phyloP scores from a whole-genome alignment of 495 filamentous ascomycete species.

The Staphylotrichum tortipilum region DNA sequence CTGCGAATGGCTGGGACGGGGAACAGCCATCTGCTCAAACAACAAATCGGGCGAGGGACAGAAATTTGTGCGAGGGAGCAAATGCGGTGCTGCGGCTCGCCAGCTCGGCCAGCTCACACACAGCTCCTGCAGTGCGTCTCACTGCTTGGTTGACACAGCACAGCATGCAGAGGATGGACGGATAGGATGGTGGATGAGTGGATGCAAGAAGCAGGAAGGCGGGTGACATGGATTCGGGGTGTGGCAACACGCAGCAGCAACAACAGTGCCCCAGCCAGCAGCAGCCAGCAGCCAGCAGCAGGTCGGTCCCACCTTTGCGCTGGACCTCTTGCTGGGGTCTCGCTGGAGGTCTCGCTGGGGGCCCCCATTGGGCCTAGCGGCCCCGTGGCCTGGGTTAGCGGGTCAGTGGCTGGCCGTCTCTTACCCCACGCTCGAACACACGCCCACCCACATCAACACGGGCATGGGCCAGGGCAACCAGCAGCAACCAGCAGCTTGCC shows the following conservation, averaged over 20 bases:
- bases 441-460: not conserved
- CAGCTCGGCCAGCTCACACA: too few species aligned
- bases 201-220: not conserved
- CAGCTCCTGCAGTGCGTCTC: too few species aligned
- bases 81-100: not conserved
- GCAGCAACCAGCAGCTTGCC: not conserved
- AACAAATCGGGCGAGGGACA: too few species aligned
- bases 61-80: not conserved
- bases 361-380: slow-evolving; percentile 8
- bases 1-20: not conserved
- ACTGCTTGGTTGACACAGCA: too few species aligned
- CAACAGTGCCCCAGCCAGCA: too few species aligned
- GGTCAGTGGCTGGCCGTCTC: slow-evolving; percentile 6
- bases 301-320: not conserved
- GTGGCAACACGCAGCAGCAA: not conserved
- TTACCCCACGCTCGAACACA: slow-evolving; percentile 18
- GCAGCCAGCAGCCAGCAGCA: too few species aligned
- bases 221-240: not conserved
- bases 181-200: too few species aligned
- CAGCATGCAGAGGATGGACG: too few species aligned
- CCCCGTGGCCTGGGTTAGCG: not conserved
- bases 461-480: not conserved
- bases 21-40: too few species aligned
- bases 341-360: slow-evolving; percentile 2
- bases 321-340: slow-evolving; percentile 5